Percentiles rank a stretch among this genome's conserved stretches.
phyloP scores from a whole-genome alignment of 768 basidiomycete species.

The Ramaria sp. region DNA sequence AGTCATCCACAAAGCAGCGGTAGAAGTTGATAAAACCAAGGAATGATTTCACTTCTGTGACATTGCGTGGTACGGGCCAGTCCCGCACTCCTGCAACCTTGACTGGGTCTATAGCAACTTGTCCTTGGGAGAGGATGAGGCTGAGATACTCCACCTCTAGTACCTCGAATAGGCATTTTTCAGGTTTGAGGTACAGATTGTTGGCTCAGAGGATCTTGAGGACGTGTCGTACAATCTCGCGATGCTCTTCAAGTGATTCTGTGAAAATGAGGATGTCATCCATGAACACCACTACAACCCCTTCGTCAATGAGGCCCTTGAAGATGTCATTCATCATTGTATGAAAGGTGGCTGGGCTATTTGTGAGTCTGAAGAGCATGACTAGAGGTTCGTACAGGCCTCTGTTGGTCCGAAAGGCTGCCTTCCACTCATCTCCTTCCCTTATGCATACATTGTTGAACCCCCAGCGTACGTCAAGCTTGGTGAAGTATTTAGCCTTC shows the following conservation, averaged over 20 bases:
- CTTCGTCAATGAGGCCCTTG: background rate
- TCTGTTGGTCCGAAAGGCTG: slow-evolving; percentile 24
- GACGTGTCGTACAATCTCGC: too few relatives aligned
- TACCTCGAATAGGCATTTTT: too few relatives aligned
- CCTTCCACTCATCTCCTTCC: slow-evolving; percentile 33
- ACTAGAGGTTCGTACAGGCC: slow-evolving; percentile 31
- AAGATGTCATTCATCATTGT: slow-evolving; percentile 19
- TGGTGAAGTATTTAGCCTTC: slow-evolving; percentile 17
- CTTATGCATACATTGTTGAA: slow-evolving; percentile 28
- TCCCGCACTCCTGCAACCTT: background rate
- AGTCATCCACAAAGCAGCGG: slow-evolving; percentile 22
- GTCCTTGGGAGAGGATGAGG: too few relatives aligned
- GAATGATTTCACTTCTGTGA: slow-evolving; percentile 34
- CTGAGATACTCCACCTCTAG: too few relatives aligned
- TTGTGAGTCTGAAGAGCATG: slow-evolving; percentile 29
- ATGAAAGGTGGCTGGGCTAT: slow-evolving; percentile 29
- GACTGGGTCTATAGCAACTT: too few relatives aligned
- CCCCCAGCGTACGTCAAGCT: slow-evolving; percentile 20
- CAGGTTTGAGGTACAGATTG: too few relatives aligned
- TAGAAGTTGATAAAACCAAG: slow-evolving; percentile 26
- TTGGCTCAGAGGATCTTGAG: too few relatives aligned
- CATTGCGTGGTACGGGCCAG: slow-evolving; percentile 20
- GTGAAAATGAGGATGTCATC: background rate
- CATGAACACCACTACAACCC: background rate
- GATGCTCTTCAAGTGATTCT: too few relatives aligned